Base-by-base conservation (phyloP, 225 moss, liverwort and hornwort species). In the Asterella californica region DNA sequence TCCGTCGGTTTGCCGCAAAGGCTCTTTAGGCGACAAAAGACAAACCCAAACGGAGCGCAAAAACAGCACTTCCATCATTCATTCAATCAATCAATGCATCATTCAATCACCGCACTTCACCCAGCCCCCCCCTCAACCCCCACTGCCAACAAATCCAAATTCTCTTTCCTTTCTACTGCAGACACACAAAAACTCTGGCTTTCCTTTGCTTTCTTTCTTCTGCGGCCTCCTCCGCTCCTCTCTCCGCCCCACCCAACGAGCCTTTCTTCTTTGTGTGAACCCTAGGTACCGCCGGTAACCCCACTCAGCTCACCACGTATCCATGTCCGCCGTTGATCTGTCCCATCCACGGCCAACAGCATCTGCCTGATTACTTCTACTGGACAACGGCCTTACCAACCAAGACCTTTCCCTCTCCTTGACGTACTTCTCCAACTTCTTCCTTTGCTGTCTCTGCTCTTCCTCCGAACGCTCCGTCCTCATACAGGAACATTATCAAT, bases 1-100 rank as follows among this genome's bases (percentile, higher is more conserved):
- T 77, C 77, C 77, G 64, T 65, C 77, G 11, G 46, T 77, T 76
- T 65, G 77, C 77, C 47, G 77, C 77, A 77, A 77, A 65, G 6
- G 64, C 63, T 64, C 47, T 49, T 48, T 46, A 5, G 46, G 29
- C 45, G 21, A 30, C 12, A 37, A 48, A 18, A 29, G 45, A 46
- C 64, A 22, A 65, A 38, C 19, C 75, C 34, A 32, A 76, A 57
- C 4, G 48, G 32, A 30, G 57, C 59, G 75, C 75, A 59, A 38
- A 54, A 57, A 76, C 75, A 74, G 52, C 49, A 10, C 30, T 65
- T 65, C 32, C 38, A 72, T 72, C 71, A 70, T 6, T 42, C 12
- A 42, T 36, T 70, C 70, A 72, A 72, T 72, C 29, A 27, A 73
- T 38, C 24, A 50, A 14, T 70, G 46, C 29, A 52, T 29, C 74